Base-by-base conservation (phyloP, 768 basidiomycete genomes). In the Tubosaeta sp. region DNA sequence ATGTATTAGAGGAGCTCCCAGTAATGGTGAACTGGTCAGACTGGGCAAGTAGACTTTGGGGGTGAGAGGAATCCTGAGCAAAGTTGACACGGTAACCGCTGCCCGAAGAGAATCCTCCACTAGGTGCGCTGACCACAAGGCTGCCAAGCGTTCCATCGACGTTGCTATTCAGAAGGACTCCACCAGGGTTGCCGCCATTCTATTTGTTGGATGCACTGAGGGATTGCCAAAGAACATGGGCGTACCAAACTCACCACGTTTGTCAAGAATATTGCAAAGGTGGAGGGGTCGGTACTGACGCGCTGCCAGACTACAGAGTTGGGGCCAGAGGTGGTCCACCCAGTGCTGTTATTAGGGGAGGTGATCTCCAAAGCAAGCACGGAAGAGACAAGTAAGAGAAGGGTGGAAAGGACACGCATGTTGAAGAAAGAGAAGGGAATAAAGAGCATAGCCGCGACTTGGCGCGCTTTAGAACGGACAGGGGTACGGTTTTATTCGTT, bases 21-120 rank as follows among this genome's bases (percentile, higher is more conserved):
- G 65, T 67, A 65, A 84, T 81, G 60, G 64, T 70, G 69, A 92
- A 94, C 50, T 80, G 64, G 26, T 51, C 47, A 16, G 88, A 91
- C 70, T 94, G 89, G 35, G 90, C 88, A 48, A 82, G 76, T 58
- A 93, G 82, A 46, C 70, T 69, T 65, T 67, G 62, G 22, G 79
- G 70, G 49, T 81, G 47, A 17, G 76, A 50, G 4, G 74, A 55
- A 57, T 79, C 75, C 58, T 73, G 60, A 54, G 85, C 81, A 26
- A 94, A 67, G 73, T 93, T 90, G 69, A 95, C 76, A 51, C 80
- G 84, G 79, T 80, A 94, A 33, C 68, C 72, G 32, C 57, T 50
- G 51, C 84, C 86, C n/a, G 66, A 43, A 12, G 83, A 82, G 83
- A 86, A 91, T 14, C 85, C 85, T 29, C 73, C 76, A 47, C 75